Evolutionary conservation across 768 basidiomycete genomes (phyloP), one percentile per base, ranked within the genome.

Genomic region (Pleurotus cornucopiae): DNA sequence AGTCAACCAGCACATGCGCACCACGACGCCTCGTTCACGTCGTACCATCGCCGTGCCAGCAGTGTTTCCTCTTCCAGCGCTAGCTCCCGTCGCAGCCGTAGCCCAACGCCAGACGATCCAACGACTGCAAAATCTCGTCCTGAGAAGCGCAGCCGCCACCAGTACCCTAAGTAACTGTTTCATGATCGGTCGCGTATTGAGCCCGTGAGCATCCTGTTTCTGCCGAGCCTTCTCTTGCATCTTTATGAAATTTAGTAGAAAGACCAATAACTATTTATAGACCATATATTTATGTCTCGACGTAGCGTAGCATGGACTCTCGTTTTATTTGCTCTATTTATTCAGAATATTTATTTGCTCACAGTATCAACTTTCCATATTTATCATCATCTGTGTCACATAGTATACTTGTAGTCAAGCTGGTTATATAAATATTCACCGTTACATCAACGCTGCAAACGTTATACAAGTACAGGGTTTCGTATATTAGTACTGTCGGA

Each of bases 51-150:
- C 54, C 70, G 73, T 52, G 69, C 66, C 46, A 77, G 74, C 57
- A 73, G 63, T 51, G 68, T 72, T 5, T 78, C 77, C 34, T 66
- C 69, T 14, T 75, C 76, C 38, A 76, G 73, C 60, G 69, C 70
- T 16, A 68, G 70, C 58, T 76, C 76, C 43, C 71, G 68, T 40
- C 64, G 73, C 53, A 76, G 73, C 62, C 72, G 68, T 37, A 75
- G 72, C 62, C 64, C 63, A 56, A 72, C 73, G 16, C 72, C 74
- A 6, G 70, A 71, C 23, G 73, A 75, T 25, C 66, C 23, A 16
- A 46, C 44, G 39, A 2, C 51, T 40, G 6, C 34, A 30, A 58
- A 61, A 34, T 56, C 60, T 56, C 68, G 61, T 37, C 66, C 67
- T 23, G 68, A 74, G 59, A 73, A 71, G 62, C 69, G 71, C 55